phyloP scores from a whole-genome alignment of 352 stramenopile genomes.

The Pythium dissimile region DNA sequence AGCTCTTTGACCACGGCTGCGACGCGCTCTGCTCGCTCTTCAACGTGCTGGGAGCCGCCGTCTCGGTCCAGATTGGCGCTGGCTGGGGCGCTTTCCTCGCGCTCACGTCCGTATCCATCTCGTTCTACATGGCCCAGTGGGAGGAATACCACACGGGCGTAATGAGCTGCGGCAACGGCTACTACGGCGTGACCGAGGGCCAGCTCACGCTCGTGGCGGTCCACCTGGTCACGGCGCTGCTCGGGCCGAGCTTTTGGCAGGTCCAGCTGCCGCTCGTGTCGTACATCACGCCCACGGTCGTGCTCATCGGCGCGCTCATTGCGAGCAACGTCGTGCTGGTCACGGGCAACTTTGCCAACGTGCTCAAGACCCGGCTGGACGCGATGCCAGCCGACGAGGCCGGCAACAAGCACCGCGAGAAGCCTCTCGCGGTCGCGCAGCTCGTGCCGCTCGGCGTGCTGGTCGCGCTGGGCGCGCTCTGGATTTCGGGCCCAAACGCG shows the following conservation, averaged over 20 bases:
- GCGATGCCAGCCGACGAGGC: slow-evolving; percentile 63
- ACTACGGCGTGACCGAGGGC: slow-evolving; percentile 80
- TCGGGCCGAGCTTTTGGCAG: slow-evolving; percentile 64
- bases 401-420: slow-evolving; percentile 83
- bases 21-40: slow-evolving; percentile 82
- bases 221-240: slow-evolving; percentile 52
- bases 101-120: slow-evolving; percentile 73
- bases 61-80: slow-evolving; percentile 52
- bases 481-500: slow-evolving; percentile 67
- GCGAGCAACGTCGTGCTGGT: slow-evolving; percentile 75
- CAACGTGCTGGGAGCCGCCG: slow-evolving; percentile 73
- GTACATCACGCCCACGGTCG: slow-evolving; percentile 37
- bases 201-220: slow-evolving; percentile 72
- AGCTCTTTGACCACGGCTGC: slow-evolving; percentile 98
- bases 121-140: slow-evolving; percentile 87
- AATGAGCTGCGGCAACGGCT: slow-evolving; percentile 87
- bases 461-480: slow-evolving; percentile 53
- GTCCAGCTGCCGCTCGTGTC: slow-evolving; percentile 32
- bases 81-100: slow-evolving; percentile 44
- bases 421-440: slow-evolving; percentile 72
- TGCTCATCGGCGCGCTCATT: slow-evolving; percentile 55
- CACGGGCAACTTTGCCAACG: slow-evolving; percentile 72
- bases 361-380: slow-evolving; percentile 48
- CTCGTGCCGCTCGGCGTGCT: slow-evolving; percentile 68
- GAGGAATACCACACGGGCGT: slow-evolving; percentile 88